Conservation (phyloP, 495 filamentous ascomycete species). For the Paragyromitra xinjiangensis region DNA sequence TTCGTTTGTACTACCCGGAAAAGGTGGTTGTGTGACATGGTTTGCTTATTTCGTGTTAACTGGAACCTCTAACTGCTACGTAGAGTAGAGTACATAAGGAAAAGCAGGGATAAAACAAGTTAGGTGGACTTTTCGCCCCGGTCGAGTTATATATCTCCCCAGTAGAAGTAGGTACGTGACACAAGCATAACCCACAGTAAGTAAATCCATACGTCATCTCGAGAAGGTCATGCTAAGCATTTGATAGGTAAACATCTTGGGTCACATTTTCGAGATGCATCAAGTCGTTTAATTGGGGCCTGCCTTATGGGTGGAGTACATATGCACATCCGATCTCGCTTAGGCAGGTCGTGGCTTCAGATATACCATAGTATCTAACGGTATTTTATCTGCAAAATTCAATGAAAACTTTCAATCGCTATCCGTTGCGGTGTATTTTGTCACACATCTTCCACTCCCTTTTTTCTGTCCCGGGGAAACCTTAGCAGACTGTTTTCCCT, state of each 20-base stretch:
- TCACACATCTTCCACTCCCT: too few species aligned
- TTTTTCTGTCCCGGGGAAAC: too few species aligned
- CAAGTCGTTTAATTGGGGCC: neutral
- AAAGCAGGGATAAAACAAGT: neutral
- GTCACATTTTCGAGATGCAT: too few species aligned
- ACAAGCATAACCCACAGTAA: neutral
- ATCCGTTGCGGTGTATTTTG: too few species aligned
- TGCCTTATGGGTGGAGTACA: constrained; percentile 2
- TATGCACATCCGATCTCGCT: constrained; percentile 38
- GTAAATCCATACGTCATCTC: neutral
- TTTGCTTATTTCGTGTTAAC: neutral
- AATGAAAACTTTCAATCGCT: too few species aligned
- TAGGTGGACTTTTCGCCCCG: neutral
- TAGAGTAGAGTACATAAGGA: neutral
- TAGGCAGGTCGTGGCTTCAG: constrained; percentile 16
- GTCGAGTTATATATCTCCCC: constrained; percentile 17
- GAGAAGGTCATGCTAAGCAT: neutral
- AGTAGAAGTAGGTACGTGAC: neutral
- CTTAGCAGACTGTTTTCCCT: too few species aligned
- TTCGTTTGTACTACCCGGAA: neutral
- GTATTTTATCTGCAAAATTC: neutral
- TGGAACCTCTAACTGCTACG: neutral
- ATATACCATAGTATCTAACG: neutral
- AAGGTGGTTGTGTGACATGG: neutral
- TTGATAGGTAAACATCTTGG: too few species aligned